These are phyloP conservation scores for Wickerhamomyces rabaulensis DNA, from an alignment of 805 yeast species.

Conservation along the genomic window DNA sequence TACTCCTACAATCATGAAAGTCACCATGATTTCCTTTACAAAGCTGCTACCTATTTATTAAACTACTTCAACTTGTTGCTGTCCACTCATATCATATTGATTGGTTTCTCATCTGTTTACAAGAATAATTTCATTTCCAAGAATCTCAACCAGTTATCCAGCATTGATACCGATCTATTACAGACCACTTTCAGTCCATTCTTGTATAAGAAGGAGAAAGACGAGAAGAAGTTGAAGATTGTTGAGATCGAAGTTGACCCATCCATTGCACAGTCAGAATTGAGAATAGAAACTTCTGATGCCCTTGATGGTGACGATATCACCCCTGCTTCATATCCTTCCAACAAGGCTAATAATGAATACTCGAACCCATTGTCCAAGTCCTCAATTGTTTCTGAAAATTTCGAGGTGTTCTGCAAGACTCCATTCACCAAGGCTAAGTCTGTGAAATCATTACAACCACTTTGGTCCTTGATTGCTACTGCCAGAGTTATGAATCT, in stretches of 20 bases:
- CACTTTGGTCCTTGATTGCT: conserved; percentile 48
- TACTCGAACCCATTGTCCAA: conserved; percentile 11
- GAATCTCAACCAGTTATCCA: conserved; percentile 20
- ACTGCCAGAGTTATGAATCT: conserved; percentile 46
- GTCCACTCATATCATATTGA: conserved; percentile 20
- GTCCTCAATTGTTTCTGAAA: conserved; percentile 21
- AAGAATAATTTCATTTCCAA: conserved; percentile 21
- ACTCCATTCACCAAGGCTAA: conserved; percentile 15
- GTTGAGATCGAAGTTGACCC: conserved; percentile 11
- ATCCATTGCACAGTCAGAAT: neutral
- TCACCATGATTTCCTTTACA: neutral
- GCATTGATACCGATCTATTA: conserved; percentile 1
- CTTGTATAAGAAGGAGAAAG: conserved; percentile 7
- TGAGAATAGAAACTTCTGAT: neutral
- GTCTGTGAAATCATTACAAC: conserved; percentile 30
- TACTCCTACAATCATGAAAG: neutral
- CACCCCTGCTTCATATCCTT: conserved; percentile 18
- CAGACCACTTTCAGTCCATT: conserved; percentile 8
- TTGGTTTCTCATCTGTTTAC: conserved; percentile 20
- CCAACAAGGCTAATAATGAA: neutral
- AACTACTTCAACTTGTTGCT: conserved; percentile 16
- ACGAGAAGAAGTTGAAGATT: conserved; percentile 11
- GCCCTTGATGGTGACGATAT: neutral
- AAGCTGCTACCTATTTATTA: conserved; percentile 2
- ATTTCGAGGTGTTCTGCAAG: conserved; percentile 20